phyloP scores from a whole-genome alignment of 306 rosid genomes.

The Cucumis melo region DNA sequence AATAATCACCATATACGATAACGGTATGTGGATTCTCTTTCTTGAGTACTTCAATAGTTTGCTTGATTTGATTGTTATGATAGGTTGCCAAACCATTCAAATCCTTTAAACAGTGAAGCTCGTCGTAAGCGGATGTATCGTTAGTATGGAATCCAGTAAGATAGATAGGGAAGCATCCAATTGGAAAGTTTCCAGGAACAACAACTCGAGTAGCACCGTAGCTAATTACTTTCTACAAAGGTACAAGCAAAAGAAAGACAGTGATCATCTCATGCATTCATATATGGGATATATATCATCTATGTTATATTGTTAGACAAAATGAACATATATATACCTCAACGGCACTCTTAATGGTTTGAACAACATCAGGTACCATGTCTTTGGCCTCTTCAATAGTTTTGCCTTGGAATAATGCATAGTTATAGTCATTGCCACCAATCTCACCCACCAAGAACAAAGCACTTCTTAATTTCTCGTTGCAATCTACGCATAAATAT shows the following conservation, averaged over 20 bases:
- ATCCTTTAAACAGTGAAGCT: background rate
- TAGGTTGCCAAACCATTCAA: background rate
- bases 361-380: conserved; percentile 8
- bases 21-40: conserved; percentile 1
- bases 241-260: too few species aligned
- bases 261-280: too few species aligned
- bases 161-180: background rate
- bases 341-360: conserved; percentile 1
- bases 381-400: background rate
- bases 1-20: conserved; percentile 14
- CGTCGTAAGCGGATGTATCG: background rate
- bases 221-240: background rate
- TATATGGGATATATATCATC: too few species aligned
- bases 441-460: conserved; percentile 15
- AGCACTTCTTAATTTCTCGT: background rate
- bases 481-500: background rate
- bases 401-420: conserved; percentile 1
- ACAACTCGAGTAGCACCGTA: background rate
- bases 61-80: background rate
- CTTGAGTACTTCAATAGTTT: conserved; percentile 2
- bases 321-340: background rate
- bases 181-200: background rate
- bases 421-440: conserved; percentile 10
- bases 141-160: background rate
- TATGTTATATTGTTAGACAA: too few species aligned